Conservation (phyloP, 768 basidiomycete genomes). For the Boletus subparvulus region DNA sequence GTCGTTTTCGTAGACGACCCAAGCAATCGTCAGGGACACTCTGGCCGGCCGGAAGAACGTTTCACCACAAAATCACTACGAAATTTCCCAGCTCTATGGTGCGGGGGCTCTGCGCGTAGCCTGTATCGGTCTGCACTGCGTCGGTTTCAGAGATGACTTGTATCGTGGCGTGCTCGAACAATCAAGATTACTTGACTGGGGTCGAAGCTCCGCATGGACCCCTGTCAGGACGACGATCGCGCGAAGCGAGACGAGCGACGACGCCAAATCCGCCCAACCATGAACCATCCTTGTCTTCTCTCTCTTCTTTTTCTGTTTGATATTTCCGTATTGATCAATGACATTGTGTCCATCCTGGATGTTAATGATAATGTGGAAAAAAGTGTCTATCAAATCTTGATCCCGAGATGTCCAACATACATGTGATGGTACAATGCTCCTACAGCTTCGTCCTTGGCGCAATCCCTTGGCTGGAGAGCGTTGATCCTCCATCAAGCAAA, state of each 20-base stretch:
- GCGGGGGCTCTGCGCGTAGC: slow-evolving; percentile 72
- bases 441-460: slow-evolving; percentile 29
- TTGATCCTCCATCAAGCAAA: slow-evolving; percentile 66
- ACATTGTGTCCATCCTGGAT: background rate
- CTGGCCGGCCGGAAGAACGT: slow-evolving; percentile 68
- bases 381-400: background rate
- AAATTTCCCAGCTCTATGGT: slow-evolving; percentile 68
- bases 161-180: slow-evolving; percentile 69
- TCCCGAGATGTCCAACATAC: background rate
- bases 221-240: slow-evolving; percentile 5
- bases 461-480: slow-evolving; percentile 18
- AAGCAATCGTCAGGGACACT: slow-evolving; percentile 70
- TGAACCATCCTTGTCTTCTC: slow-evolving; percentile 1
- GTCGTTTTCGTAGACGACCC: slow-evolving; percentile 49
- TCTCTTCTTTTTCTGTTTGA: background rate
- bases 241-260: slow-evolving; percentile 16
- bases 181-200: slow-evolving; percentile 37
- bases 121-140: slow-evolving; percentile 72
- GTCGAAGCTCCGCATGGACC: slow-evolving; percentile 19
- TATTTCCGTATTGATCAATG: slow-evolving; percentile 4
- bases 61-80: slow-evolving; percentile 76
- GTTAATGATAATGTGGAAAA: background rate
- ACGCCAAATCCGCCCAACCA: background rate
- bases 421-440: background rate
- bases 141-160: slow-evolving; percentile 68